phyloP scores from a whole-genome alignment of 352 stramenopile genomes.

The Lagenidium giganteum region DNA sequence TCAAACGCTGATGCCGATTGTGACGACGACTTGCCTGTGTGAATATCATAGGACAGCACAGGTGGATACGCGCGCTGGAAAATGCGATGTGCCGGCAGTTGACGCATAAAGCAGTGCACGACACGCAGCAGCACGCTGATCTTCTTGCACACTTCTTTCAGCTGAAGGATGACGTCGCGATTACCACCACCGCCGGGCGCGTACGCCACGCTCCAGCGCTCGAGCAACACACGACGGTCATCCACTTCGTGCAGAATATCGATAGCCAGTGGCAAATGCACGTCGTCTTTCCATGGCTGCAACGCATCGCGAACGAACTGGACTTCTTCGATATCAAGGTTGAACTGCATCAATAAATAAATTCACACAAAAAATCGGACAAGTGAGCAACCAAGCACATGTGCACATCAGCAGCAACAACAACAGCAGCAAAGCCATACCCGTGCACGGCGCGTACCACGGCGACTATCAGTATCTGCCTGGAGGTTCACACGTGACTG shows the following conservation, averaged over 20 bases:
- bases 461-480: constrained; percentile 33
- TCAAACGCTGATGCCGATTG: constrained; percentile 27
- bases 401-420: no score
- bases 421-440: constrained; percentile 22
- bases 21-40: constrained; percentile 17
- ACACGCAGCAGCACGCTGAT: constrained; percentile 69
- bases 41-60: constrained; percentile 55
- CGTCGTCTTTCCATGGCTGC: constrained; percentile 62
- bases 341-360: constrained; percentile 37
- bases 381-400: neutral
- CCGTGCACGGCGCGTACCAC: constrained; percentile 44
- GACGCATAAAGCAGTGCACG: constrained; percentile 72
- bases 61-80: constrained; percentile 64
- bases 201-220: constrained; percentile 73
- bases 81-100: constrained; percentile 66
- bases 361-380: neutral
- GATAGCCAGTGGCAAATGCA: constrained; percentile 58
- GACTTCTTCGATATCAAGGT: constrained; percentile 82
- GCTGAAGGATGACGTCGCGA: constrained; percentile 70
- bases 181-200: constrained; percentile 26
- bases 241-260: constrained; percentile 63
- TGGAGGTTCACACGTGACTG: constrained; percentile 76
- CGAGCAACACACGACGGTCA: constrained; percentile 49
- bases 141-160: constrained; percentile 78
- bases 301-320: constrained; percentile 61